A percentile compares a stretch with the other conserved stretches of the same genome.
Evolutionary conservation across 768 basidiomycete genomes (phyloP).

Genomic region (Albatrellus ellisii): DNA sequence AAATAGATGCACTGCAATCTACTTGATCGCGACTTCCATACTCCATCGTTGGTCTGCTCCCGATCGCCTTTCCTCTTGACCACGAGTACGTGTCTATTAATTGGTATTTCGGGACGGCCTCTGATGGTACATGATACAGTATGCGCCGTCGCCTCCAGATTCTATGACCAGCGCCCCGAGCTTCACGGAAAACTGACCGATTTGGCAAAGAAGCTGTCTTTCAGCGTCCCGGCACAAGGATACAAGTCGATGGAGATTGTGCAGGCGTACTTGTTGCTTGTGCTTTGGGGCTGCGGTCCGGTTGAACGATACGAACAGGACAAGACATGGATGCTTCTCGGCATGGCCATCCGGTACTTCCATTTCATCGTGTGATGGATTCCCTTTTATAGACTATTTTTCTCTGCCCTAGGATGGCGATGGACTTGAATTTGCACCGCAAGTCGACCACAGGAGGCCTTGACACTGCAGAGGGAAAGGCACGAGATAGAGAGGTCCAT

Average conservation of each 20-base stretch:
- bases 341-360: slow-evolving; percentile 65
- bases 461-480: slow-evolving; percentile 68
- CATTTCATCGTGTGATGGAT: neutral
- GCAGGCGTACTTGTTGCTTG: slow-evolving; percentile 85
- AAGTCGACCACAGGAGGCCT: slow-evolving; percentile 50
- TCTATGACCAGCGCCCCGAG: slow-evolving; percentile 72
- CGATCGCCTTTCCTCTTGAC: slow-evolving; percentile 93
- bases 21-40: slow-evolving; percentile 82
- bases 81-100: slow-evolving; percentile 51
- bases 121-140: slow-evolving; percentile 32
- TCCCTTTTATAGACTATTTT: neutral
- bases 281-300: slow-evolving; percentile 86
- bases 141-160: slow-evolving; percentile 89
- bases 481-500: slow-evolving; percentile 74
- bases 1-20: slow-evolving; percentile 75
- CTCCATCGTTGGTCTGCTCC: slow-evolving; percentile 85
- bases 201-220: slow-evolving; percentile 79
- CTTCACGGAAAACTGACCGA: slow-evolving; percentile 70
- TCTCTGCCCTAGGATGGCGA: slow-evolving; percentile 60
- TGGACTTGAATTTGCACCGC: slow-evolving; percentile 89
- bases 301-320: slow-evolving; percentile 97
- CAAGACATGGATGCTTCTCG: slow-evolving; percentile 81
- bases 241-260: slow-evolving; percentile 94
- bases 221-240: slow-evolving; percentile 71
- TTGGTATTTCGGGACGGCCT: no score